These are phyloP conservation scores for Cryptococcus floricola DNA, from an alignment of 1,284 basidiomycete species.

Conservation along the genomic window DNA sequence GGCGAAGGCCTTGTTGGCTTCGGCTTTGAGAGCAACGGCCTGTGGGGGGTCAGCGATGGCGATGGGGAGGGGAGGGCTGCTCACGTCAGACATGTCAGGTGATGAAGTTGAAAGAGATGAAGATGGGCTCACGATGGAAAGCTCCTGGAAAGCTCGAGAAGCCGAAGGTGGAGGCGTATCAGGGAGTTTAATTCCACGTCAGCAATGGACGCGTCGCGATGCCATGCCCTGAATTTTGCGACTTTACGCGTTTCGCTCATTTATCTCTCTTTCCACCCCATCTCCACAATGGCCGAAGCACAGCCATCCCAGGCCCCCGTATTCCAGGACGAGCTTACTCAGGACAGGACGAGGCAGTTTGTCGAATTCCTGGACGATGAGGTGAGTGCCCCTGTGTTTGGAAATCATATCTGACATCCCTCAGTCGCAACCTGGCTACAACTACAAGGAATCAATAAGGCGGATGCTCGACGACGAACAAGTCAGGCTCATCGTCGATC, in stretches of 20 bases:
- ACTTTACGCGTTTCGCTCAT: not conserved
- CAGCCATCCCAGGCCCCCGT: conserved; percentile 41
- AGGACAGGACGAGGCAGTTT: conserved; percentile 72
- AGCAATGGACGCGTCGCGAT: conserved; percentile 11
- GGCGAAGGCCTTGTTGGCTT: conserved; percentile 92
- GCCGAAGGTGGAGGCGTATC: not conserved
- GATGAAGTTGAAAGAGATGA: not conserved
- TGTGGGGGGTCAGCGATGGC: conserved; percentile 15
- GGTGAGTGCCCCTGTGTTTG: conserved; percentile 52
- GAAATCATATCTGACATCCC: not conserved
- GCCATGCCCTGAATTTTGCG: conserved; percentile 6
- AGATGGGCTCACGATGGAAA: not conserved
- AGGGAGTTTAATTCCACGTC: conserved; percentile 8
- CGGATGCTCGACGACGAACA: conserved; percentile 80
- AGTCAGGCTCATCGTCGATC: conserved; percentile 88
- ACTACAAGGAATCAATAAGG: conserved; percentile 82
- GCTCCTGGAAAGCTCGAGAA: conserved; percentile 14
- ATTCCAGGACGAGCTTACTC: conserved; percentile 64
- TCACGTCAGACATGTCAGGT: conserved; percentile 27
- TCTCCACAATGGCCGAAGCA: conserved; percentile 32
- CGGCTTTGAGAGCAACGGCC: conserved; percentile 71
- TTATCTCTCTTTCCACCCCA: not conserved
- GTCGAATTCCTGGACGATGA: conserved; percentile 83
- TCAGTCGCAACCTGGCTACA: conserved; percentile 51
- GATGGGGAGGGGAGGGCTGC: not conserved